phyloP scores from a whole-genome alignment of 805 yeast genomes.

The Saccharomycopsis fermentans region DNA sequence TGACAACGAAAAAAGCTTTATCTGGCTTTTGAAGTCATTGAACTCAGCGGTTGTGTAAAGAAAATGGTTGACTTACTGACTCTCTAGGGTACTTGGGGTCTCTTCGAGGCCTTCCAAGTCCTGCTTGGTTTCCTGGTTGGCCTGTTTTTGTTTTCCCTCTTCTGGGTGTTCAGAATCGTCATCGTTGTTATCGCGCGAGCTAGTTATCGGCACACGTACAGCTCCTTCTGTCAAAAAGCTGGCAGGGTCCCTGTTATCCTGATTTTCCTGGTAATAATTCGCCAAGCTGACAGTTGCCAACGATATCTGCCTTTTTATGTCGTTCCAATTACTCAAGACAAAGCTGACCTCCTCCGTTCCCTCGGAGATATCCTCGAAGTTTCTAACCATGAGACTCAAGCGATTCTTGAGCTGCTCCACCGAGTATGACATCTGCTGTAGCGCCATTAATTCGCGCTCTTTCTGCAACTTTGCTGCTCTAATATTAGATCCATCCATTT shows the following conservation, averaged over 20 bases:
- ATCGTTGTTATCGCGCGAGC: not conserved
- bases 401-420: constrained; percentile 16
- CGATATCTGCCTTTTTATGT: constrained; percentile 48
- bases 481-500: constrained; percentile 6
- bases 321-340: constrained; percentile 57
- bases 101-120: constrained; percentile 22
- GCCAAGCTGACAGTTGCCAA: constrained; percentile 35
- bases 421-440: constrained; percentile 17
- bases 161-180: not conserved
- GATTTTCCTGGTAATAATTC: constrained; percentile 28
- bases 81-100: no score
- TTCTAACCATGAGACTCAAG: constrained; percentile 10
- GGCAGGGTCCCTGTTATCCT: constrained; percentile 31
- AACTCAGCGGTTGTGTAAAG: no score
- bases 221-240: constrained; percentile 23
- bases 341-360: constrained; percentile 53
- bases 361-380: constrained; percentile 21
- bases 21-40: no score
- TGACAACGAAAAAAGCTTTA: no score
- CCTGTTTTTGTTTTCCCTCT: not conserved
- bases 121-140: constrained; percentile 6
- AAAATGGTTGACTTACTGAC: no score
- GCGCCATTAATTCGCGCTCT: constrained; percentile 16
- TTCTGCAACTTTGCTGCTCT: constrained; percentile 10
- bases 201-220: constrained; percentile 21